A percentile compares a stretch with the other conserved stretches of the same genome.
Conservation (phyloP, 1,139 yeast species). For the Scheffersomyces cryptocercus region DNA sequence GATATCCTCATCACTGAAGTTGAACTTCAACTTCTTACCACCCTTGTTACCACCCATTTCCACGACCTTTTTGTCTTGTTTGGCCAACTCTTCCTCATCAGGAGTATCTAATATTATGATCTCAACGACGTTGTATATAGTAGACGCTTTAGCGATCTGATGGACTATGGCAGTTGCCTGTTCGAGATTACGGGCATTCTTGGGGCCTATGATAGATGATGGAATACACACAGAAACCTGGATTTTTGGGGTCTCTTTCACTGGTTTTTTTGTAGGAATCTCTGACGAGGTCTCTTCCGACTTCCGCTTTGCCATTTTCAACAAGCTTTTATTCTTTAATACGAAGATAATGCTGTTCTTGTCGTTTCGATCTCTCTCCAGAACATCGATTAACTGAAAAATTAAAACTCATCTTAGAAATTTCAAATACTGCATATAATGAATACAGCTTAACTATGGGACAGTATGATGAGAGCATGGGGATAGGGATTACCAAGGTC, state of each 20-base stretch:
- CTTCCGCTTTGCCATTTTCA: constrained; percentile 28
- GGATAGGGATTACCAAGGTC: no score
- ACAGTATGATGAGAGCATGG: no score
- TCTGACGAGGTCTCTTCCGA: constrained; percentile 16
- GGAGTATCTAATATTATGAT: constrained; percentile 65
- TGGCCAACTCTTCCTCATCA: constrained; percentile 17
- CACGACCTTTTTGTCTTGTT: constrained; percentile 19
- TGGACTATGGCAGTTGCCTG: constrained; percentile 75
- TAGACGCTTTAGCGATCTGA: constrained; percentile 77
- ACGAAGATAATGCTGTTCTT: no score
- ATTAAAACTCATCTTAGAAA: no score
- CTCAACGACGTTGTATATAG: constrained; percentile 69
- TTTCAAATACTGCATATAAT: no score
- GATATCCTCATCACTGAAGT: constrained; percentile 31
- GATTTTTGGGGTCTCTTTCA: constrained; percentile 22
- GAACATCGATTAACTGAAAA: no score
- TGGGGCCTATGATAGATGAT: constrained; percentile 50
- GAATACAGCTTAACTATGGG: no score
- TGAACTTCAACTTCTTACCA: constrained; percentile 36
- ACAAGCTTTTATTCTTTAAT: no score
- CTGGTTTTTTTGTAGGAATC: constrained; percentile 34
- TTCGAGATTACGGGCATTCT: constrained; percentile 63
- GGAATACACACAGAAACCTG: constrained; percentile 64
- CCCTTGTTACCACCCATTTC: constrained; percentile 27
- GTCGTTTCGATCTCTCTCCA: no score